Evolutionary conservation across 2,329 filamentous ascomycete genomes (phyloP).

Genomic region (Torrubiellomyces zombiae): DNA sequence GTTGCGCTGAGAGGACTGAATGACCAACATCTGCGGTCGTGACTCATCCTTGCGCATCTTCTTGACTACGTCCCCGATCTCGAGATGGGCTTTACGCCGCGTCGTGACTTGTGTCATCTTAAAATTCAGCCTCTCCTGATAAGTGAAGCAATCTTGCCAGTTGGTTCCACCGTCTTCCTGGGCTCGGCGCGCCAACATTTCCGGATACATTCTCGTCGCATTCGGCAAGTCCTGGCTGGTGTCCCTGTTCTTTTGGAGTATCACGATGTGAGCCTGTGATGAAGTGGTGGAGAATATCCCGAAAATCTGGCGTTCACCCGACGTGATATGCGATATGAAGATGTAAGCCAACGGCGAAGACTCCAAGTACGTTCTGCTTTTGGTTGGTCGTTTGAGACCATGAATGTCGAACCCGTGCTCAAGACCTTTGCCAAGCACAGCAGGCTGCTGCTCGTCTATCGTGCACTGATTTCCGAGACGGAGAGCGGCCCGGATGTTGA

Average conservation of each 20-base stretch:
- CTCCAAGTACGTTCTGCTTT: slow-evolving; percentile 55
- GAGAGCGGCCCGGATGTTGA: slow-evolving; percentile 73
- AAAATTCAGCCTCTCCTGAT: slow-evolving; percentile 75
- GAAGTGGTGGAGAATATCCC: slow-evolving; percentile 76
- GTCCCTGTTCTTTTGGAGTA: slow-evolving; percentile 72
- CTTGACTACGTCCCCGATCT: slow-evolving; percentile 76
- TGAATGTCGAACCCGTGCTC: slow-evolving; percentile 86
- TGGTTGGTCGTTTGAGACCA: slow-evolving; percentile 50
- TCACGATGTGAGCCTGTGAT: slow-evolving; percentile 67
- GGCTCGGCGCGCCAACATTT: slow-evolving; percentile 50
- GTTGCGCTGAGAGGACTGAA: slow-evolving; percentile 76
- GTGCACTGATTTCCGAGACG: slow-evolving; percentile 83
- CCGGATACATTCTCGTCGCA: slow-evolving; percentile 71
- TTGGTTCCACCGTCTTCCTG: slow-evolving; percentile 51
- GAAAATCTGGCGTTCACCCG: slow-evolving; percentile 84
- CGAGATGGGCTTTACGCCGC: slow-evolving; percentile 72
- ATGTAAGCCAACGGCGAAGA: slow-evolving; percentile 64
- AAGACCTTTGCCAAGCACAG: slow-evolving; percentile 79
- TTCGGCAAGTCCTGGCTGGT: slow-evolving; percentile 72
- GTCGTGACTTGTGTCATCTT: slow-evolving; percentile 79
- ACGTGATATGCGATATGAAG: slow-evolving; percentile 82
- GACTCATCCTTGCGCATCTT: slow-evolving; percentile 77
- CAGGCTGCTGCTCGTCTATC: slow-evolving; percentile 79
- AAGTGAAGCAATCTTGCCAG: slow-evolving; percentile 69
- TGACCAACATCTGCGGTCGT: slow-evolving; percentile 64